These are phyloP conservation scores for Prunella vulgaris DNA, from an alignment of 257 asterid species.

Conservation along the genomic window DNA sequence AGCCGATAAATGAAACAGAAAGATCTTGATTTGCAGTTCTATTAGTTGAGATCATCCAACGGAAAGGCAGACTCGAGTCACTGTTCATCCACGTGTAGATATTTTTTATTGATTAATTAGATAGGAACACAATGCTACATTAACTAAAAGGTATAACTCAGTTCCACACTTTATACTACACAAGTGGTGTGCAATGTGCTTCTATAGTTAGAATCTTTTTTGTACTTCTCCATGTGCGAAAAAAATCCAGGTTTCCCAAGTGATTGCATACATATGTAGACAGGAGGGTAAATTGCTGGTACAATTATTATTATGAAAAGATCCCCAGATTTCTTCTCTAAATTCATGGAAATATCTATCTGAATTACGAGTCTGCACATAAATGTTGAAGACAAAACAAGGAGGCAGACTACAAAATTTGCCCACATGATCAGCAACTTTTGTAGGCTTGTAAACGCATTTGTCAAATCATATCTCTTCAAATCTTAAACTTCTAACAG, in stretches of 20 bases:
- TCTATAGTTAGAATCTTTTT: background rate
- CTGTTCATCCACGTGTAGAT: background rate
- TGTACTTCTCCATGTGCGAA: background rate
- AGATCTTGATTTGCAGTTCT: background rate
- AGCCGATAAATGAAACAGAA: background rate
- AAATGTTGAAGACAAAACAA: background rate
- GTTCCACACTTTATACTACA: background rate
- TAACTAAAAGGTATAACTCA: background rate
- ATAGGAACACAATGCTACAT: background rate
- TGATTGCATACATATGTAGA: background rate
- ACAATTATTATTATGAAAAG: background rate
- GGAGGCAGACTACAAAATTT: background rate
- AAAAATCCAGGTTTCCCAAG: background rate
- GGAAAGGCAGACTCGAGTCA: background rate
- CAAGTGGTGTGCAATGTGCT: background rate
- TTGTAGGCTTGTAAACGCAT: background rate
- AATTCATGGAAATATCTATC: background rate
- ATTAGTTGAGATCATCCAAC: background rate
- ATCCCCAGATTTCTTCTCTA: background rate
- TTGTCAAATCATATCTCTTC: background rate
- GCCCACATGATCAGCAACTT: background rate
- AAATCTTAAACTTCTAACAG: background rate
- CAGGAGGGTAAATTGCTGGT: background rate
- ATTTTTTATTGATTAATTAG: no score
- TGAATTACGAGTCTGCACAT: background rate